Conservation (phyloP, 2,329 filamentous ascomycete genomes). For the Alternaria sp. region DNA sequence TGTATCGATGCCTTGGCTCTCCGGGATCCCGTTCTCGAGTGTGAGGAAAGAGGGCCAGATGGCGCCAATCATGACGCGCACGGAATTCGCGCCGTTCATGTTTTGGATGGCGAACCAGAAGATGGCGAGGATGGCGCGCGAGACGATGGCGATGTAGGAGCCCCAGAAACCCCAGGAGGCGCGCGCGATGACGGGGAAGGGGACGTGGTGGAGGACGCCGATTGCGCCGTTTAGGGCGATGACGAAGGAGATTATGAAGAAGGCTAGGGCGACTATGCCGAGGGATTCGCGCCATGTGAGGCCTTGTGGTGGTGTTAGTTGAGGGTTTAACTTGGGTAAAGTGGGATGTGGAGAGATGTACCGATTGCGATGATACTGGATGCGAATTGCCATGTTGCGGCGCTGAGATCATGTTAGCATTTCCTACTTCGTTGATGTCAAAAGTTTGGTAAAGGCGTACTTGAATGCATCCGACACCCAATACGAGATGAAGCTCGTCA, state of each 20-base stretch:
- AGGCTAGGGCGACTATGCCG: constrained; percentile 58
- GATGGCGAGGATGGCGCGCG: constrained; percentile 60
- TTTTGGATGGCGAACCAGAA: constrained; percentile 73
- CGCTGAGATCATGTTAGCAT: constrained; percentile 30
- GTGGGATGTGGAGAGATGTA: too few species aligned
- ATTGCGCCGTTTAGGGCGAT: constrained; percentile 65
- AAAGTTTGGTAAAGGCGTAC: constrained; percentile 23
- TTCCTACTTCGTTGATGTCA: neutral
- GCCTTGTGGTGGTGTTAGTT: constrained; percentile 43
- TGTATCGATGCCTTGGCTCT: constrained; percentile 60
- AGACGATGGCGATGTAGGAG: constrained; percentile 61
- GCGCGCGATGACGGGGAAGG: constrained; percentile 63
- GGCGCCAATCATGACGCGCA: constrained; percentile 59
- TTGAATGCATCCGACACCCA: constrained; percentile 62
- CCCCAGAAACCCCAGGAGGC: constrained; percentile 65
- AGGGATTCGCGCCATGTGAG: constrained; percentile 63
- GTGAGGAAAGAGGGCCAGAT: constrained; percentile 65
- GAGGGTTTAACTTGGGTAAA: too few species aligned
- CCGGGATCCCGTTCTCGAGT: constrained; percentile 61
- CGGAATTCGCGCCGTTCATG: constrained; percentile 65
- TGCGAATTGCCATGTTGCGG: constrained; percentile 61
- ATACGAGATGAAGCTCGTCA: constrained; percentile 56
- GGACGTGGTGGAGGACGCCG: constrained; percentile 56
- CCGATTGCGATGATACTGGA: constrained; percentile 48
- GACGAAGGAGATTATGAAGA: constrained; percentile 63